Evolutionary conservation across 345 rosid genomes (phyloP), one percentile per base, ranked within the genome.

Genomic region (Brassica rapa): DNA sequence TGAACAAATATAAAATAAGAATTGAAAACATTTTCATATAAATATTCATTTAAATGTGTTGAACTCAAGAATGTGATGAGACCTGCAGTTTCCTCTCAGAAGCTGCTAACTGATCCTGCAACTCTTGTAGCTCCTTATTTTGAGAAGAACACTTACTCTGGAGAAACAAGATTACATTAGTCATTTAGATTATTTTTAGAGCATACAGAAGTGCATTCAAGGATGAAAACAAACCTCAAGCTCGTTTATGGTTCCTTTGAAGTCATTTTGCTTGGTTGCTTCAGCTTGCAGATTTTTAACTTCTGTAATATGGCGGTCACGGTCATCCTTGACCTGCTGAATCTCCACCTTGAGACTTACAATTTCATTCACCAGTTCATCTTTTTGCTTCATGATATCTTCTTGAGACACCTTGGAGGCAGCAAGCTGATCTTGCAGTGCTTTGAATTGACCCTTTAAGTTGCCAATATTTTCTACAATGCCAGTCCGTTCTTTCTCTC

Each of bases 401-500:
- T 93, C 96, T 79, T 87, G 91, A 75, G 94, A 87, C 80, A 76
- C 93, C 84, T 87, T 91, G 76, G 88, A 86, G 5, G 88, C 85
- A 77, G 79, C 71, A 80, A 87, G 90, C 72, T 95, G 97, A 79
- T 90, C 98, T 72, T 87, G 91, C 86, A 95, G 62, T 55, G 91
- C 86, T 83, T 76, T 84, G 82, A 82, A 81, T 67, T 93, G 97
- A 74, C 94, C 97, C 88, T 90, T 88, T 71, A 95, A 74, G 70
- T 80, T 82, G 61, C 91, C 84, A 43, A 95, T 93, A 65, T 72
- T 90, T 85, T 91, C 99, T 62, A 90, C 82, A 37, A 93, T 86
- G 69, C 89, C 82, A 77, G 93, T 84, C 82, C 88, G 92, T 83
- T 95, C 98, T 78, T 90, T 91, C 84, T 93, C 99, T 57, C 90